Conservation (phyloP, 306 rosid genomes). For the Casuarina glauca region DNA sequence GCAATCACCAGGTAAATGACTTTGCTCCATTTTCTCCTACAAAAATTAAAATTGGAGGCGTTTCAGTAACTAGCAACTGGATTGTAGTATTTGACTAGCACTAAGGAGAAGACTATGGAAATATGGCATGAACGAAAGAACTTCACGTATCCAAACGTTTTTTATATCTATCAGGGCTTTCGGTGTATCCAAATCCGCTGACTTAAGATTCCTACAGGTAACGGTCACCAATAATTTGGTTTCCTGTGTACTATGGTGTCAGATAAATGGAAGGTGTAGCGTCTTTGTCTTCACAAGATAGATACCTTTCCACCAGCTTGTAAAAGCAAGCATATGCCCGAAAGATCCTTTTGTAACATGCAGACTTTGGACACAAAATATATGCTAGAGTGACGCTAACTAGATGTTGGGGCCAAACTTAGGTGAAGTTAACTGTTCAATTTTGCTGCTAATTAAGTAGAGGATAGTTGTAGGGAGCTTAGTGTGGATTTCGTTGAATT, state of each 20-base stretch:
- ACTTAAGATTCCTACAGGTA: background rate
- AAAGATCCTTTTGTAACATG: background rate
- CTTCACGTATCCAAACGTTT: background rate
- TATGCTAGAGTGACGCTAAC: background rate
- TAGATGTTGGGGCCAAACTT: background rate
- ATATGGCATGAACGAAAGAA: background rate
- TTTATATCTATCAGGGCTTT: background rate
- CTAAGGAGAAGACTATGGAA: background rate
- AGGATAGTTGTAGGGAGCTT: background rate
- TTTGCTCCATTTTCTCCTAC: background rate
- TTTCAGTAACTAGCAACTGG: background rate
- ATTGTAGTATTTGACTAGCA: background rate
- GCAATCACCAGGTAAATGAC: slow-evolving; percentile 48
- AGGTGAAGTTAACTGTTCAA: background rate
- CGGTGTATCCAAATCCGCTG: background rate
- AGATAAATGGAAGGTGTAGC: background rate
- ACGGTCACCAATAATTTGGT: background rate
- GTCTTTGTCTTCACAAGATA: background rate
- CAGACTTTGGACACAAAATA: background rate
- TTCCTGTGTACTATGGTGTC: background rate
- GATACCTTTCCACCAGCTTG: background rate
- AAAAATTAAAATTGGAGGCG: background rate
- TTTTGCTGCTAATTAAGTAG: background rate
- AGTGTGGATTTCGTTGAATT: background rate
- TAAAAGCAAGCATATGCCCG: background rate